Conservation (phyloP, 2,329 filamentous ascomycete species). For the Knufia petricola region DNA sequence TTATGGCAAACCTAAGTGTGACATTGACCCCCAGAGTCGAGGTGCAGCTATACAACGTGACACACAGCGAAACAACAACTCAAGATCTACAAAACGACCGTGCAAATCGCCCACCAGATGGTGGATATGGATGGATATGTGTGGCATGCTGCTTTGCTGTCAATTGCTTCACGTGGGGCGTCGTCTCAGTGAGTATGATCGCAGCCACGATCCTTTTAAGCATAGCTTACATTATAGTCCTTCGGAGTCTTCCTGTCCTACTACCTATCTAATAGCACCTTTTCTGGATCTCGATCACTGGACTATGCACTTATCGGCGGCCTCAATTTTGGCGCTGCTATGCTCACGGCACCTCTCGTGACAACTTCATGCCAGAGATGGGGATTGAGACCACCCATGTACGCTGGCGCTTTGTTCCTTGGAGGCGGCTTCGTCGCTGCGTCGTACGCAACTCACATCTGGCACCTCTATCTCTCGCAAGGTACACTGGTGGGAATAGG, state of each 20-base stretch:
- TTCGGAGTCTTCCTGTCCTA: constrained; percentile 37
- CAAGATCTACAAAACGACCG: background rate
- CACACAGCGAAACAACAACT: too few species aligned
- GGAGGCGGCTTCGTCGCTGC: constrained; percentile 21
- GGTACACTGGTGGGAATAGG: constrained; percentile 23
- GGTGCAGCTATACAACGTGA: too few species aligned
- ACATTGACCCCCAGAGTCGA: too few species aligned
- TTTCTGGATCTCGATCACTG: constrained; percentile 18
- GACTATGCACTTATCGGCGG: constrained; percentile 27
- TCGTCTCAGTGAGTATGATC: constrained; percentile 19
- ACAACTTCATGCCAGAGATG: constrained; percentile 10
- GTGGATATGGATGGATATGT: constrained; percentile 27
- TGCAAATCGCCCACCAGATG: constrained; percentile 19
- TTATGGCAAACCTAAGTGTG: too few species aligned
- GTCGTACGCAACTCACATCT: constrained; percentile 21
- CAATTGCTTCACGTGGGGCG: constrained; percentile 27
- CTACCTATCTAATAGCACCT: constrained; percentile 28
- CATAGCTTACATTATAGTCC: constrained; percentile 16
- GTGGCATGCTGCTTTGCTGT: constrained; percentile 22
- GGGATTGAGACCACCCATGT: constrained; percentile 16
- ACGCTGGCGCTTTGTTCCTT: constrained; percentile 16
- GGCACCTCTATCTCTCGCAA: constrained; percentile 24
- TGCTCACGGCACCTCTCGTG: constrained; percentile 23
- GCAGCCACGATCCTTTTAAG: background rate
- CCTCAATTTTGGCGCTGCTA: constrained; percentile 20